Evolutionary conservation across 139 green algal genomes (phyloP).

Genomic region (Tetradesmus obliquus): DNA sequence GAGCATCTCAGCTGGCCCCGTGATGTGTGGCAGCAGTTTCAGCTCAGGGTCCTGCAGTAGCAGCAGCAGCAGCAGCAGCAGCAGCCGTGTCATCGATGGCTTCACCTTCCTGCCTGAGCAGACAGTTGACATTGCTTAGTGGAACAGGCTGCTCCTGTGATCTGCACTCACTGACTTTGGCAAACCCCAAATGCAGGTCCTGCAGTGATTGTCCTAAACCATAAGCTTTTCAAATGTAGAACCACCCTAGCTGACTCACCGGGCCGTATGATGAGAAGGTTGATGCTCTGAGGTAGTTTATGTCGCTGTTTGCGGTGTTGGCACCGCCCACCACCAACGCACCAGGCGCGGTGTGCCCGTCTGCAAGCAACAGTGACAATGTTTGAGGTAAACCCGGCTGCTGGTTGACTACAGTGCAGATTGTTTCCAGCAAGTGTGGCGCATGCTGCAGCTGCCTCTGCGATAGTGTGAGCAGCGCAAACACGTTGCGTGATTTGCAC

Average conservation of each 20-base stretch:
- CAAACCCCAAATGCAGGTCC: no score
- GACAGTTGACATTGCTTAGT: no score
- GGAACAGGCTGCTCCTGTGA: no score
- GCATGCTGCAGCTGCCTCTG: no score
- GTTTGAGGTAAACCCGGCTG: no score
- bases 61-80: slow-evolving; percentile 23
- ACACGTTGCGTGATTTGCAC: no score
- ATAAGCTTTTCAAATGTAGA: neutral
- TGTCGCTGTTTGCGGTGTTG: neutral
- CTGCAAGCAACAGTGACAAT: neutral
- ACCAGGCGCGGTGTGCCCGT: neutral
- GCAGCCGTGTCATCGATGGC: neutral
- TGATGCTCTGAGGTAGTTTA: neutral
- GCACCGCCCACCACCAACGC: neutral
- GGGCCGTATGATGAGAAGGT: slow-evolving; percentile 13
- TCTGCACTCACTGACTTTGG: no score
- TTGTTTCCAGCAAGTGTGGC: no score
- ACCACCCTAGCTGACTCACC: neutral
- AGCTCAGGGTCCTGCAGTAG: slow-evolving; percentile 13
- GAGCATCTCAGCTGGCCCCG: neutral
- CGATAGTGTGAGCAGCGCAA: no score
- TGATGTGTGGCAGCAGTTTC: slow-evolving; percentile 7
- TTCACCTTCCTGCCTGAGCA: no score
- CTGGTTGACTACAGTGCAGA: no score
- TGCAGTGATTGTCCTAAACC: neutral